Evolutionary conservation across 129 eudicot species (phyloP).

Genomic region (Chrysanthemum lavandulifolium): DNA sequence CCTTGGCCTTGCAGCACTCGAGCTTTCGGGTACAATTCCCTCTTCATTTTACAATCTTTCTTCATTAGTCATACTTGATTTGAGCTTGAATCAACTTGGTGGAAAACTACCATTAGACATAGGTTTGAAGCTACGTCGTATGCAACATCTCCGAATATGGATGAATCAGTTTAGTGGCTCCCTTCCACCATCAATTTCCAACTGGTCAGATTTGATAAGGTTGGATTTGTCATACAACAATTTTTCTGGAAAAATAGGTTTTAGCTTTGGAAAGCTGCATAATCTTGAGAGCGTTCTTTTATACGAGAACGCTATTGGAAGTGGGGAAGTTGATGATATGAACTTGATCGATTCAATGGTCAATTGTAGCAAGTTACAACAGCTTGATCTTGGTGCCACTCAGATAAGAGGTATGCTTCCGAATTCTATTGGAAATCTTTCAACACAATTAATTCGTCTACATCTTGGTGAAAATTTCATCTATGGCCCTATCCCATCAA

Average conservation of each 20-base stretch:
- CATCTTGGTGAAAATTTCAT: constrained; percentile 2
- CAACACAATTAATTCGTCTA: constrained; percentile 25
- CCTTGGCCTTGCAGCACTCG: constrained; percentile 10
- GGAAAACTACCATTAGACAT: constrained; percentile 30
- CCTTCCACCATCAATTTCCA: constrained; percentile 40
- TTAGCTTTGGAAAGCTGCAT: constrained; percentile 11
- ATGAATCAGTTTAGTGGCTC: constrained; percentile 34
- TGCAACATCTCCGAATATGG: neutral
- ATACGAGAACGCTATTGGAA: constrained; percentile 31
- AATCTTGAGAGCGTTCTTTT: constrained; percentile 6
- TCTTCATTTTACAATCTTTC: constrained; percentile 35
- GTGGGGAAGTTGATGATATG: constrained; percentile 31
- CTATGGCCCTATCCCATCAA: constrained; percentile 24
- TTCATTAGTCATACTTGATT: constrained; percentile 14
- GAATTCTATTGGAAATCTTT: constrained; percentile 34
- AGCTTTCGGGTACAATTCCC: constrained; percentile 32
- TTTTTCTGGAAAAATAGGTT: constrained; percentile 36
- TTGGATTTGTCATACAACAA: constrained; percentile 14
- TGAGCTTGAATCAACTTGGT: constrained; percentile 27
- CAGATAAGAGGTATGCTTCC: constrained; percentile 37
- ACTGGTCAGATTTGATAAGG: constrained; percentile 27
- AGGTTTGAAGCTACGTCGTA: constrained; percentile 26
- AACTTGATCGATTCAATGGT: constrained; percentile 33
- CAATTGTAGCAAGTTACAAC: constrained; percentile 29
- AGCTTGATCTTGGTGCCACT: constrained; percentile 12